phyloP scores from a whole-genome alignment of 768 basidiomycete genomes.

The Piloderma croceum region DNA sequence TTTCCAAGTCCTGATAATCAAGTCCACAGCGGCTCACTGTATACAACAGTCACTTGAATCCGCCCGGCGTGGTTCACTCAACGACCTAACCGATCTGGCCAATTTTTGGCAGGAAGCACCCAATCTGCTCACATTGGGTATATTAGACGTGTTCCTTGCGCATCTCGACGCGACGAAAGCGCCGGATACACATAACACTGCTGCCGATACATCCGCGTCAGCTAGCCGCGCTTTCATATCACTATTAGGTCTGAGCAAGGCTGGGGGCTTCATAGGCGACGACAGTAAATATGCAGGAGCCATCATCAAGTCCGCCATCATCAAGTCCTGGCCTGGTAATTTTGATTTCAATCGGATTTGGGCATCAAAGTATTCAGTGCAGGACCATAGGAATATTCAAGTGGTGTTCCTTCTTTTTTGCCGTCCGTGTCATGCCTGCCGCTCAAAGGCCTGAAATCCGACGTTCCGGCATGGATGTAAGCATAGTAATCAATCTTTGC shows the following conservation, averaged over 20 bases:
- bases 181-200: slow-evolving; percentile 11
- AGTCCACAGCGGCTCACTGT: not conserved
- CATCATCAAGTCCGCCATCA: slow-evolving; percentile 19
- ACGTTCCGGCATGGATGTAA: slow-evolving; percentile 22
- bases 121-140: slow-evolving; percentile 15
- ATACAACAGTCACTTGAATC: slow-evolving; percentile 10
- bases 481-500: no score
- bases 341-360: no score
- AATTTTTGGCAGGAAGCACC: slow-evolving; percentile 21
- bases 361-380: no score
- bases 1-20: no score
- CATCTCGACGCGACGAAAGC: slow-evolving; percentile 21
- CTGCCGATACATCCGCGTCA: slow-evolving; percentile 9
- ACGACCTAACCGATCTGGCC: slow-evolving; percentile 15
- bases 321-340: slow-evolving; percentile 31
- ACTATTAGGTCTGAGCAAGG: slow-evolving; percentile 29
- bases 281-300: slow-evolving; percentile 15
- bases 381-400: slow-evolving; percentile 32
- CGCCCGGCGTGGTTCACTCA: slow-evolving; percentile 11
- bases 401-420: slow-evolving; percentile 32
- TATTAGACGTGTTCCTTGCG: slow-evolving; percentile 25
- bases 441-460: slow-evolving; percentile 12
- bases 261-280: slow-evolving; percentile 19
- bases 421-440: slow-evolving; percentile 21
- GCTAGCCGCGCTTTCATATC: slow-evolving; percentile 27